phyloP scores from a whole-genome alignment of 1,139 yeast species.

The Suhomyces chickasaworum region DNA sequence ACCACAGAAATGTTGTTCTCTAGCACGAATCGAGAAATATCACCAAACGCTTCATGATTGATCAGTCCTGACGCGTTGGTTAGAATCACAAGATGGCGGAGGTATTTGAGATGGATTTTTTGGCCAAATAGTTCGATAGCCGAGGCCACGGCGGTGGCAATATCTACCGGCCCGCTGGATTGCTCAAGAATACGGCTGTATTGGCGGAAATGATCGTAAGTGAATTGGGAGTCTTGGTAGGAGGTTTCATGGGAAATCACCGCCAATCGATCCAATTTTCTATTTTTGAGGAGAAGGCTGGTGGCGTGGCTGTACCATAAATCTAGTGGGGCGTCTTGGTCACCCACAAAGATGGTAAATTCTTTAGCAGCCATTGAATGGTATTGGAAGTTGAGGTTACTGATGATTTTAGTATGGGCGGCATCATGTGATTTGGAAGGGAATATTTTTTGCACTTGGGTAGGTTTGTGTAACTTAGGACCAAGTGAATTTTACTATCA shows the following conservation, averaged over 20 bases:
- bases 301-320: conserved; percentile 45
- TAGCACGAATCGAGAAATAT: conserved; percentile 22
- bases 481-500: too few relatives aligned
- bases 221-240: conserved; percentile 28
- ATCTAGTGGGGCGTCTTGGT: conserved; percentile 36
- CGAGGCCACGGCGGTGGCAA: conserved; percentile 30
- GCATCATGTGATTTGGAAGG: too few relatives aligned
- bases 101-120: conserved; percentile 33
- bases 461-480: too few relatives aligned
- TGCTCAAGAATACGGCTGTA: conserved; percentile 6
- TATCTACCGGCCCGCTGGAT: conserved; percentile 16
- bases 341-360: conserved; percentile 55
- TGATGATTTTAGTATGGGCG: too few relatives aligned
- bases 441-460: too few relatives aligned
- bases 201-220: conserved; percentile 24
- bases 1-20: conserved; percentile 28
- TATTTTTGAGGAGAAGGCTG: conserved; percentile 47
- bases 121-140: conserved; percentile 35
- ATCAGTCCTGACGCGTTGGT: conserved; percentile 34
- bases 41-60: conserved; percentile 16
- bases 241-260: conserved; percentile 32
- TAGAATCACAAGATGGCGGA: conserved; percentile 47
- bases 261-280: conserved; percentile 60
- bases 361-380: conserved; percentile 19
- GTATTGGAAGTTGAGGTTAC: not conserved